Evolutionary conservation across 2,329 filamentous ascomycete species (phyloP), one percentile per base, ranked within the genome.

Genomic region (Calonectria montana): DNA sequence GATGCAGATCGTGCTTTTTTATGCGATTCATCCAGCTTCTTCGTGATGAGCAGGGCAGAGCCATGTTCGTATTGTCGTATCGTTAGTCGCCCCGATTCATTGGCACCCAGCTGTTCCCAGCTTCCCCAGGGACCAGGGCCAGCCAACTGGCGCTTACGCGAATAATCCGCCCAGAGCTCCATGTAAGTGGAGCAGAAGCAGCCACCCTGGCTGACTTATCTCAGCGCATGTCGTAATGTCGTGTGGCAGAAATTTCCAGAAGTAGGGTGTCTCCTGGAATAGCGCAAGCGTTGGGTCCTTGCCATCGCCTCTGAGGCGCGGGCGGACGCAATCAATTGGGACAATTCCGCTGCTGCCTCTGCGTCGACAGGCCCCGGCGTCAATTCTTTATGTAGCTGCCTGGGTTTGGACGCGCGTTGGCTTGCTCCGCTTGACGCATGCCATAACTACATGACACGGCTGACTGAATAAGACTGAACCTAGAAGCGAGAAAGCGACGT

Each of bases 61-160:
- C 37, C 67, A 68, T 74, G 70, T 47, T 70, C 57, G 67, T 71
- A 75, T 72, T 65, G 53, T 69, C 59, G 69, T 62, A 73, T 71
- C 74, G 70, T 29, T 55, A 57, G 23, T 31, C 48, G 64, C 48
- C 64, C 50, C 59, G 48, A 18, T 43, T 31, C 48, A 55, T 59
- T 59, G 53, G 47, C 39, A 39, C 67, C 47, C 66, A 61, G 39
- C 41, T 57, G 43, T 50, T 65, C 35, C 62, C 62, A 25, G 29
- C 31, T 37, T 39, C 31, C 31, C 12, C 62, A 65, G 53, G n/a
- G 39, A 5, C 10, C 43, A 65, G 50, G 18, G 39, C 50, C 65
- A 67, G 45, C 29, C 48, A 29, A 43, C 65, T 48, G 39, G 43
- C 12, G 53, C 67, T 61, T 53, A 65, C 53, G 50, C 23, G 41